Evolutionary conservation across 306 rosid genomes (phyloP).

Genomic region (Macrotyloma uniflorum): DNA sequence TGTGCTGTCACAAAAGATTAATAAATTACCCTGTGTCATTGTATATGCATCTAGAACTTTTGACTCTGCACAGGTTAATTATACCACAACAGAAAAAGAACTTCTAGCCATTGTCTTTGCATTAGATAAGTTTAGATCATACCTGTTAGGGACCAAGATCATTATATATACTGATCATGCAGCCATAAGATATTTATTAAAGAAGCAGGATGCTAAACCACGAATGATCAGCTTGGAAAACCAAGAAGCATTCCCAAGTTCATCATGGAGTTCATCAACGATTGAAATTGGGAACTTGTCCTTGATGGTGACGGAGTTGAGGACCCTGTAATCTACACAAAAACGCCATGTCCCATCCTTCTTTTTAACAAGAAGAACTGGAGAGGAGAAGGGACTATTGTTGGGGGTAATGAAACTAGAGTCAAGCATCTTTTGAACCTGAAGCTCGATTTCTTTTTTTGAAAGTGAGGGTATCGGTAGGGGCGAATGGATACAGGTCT

Average conservation of each 20-base stretch:
- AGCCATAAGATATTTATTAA: too few species aligned
- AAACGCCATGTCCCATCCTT: neutral
- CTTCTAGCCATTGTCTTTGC: too few species aligned
- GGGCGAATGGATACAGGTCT: neutral
- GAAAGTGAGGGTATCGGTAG: neutral
- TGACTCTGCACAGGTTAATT: too few species aligned
- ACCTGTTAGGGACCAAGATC: too few species aligned
- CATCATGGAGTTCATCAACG: neutral
- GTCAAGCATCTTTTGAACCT: neutral
- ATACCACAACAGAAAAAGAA: too few species aligned
- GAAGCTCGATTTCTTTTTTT: neutral
- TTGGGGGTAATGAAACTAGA: neutral
- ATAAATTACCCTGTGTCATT: too few species aligned
- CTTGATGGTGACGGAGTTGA: neutral
- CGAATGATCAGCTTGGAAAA: neutral
- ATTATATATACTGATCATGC: too few species aligned
- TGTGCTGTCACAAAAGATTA: too few species aligned
- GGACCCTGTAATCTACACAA: neutral
- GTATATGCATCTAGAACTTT: too few species aligned
- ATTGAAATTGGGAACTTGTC: neutral
- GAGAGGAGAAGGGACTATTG: neutral
- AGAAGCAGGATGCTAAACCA: too few species aligned
- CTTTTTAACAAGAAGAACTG: neutral
- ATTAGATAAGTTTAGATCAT: too few species aligned
- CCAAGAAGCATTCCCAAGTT: neutral